Percentiles rank a stretch among this genome's conserved stretches.
phyloP scores from a whole-genome alignment of 202 grass and related monocot genomes.

The Saccharum hybrid region DNA sequence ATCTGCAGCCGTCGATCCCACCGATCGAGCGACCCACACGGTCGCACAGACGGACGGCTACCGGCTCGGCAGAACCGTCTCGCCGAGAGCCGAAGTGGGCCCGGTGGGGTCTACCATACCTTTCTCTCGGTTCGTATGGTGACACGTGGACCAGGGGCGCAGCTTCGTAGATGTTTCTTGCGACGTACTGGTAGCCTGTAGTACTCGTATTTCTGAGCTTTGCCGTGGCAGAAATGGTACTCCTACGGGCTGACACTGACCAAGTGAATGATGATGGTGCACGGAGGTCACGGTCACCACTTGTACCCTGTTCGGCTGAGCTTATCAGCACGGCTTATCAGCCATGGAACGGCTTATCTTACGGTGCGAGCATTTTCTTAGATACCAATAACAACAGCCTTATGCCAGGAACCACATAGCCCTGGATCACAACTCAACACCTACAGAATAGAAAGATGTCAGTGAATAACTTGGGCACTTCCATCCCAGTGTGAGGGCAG shows the following conservation, averaged over 20 bases:
- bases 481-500: slow-evolving; percentile 17
- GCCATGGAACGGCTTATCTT: no score
- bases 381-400: slow-evolving; percentile 47
- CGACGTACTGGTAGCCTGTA: no score
- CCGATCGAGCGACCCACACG: not conserved
- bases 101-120: not conserved
- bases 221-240: not conserved
- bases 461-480: not conserved
- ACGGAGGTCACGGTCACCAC: not conserved
- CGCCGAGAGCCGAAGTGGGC: not conserved
- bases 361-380: slow-evolving; percentile 46
- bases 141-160: not conserved
- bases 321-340: no score
- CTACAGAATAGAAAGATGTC: slow-evolving; percentile 38
- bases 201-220: not conserved
- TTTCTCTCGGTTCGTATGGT: not conserved
- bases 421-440: slow-evolving; percentile 51
- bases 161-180: not conserved
- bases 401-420: slow-evolving; percentile 52
- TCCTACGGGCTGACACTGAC: not conserved
- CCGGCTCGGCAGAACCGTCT: not conserved
- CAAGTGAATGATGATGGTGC: not conserved
- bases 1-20: not conserved
- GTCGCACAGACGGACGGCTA: not conserved
- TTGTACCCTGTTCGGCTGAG: no score